Percentiles rank a stretch among this genome's conserved stretches.
Evolutionary conservation across 495 filamentous ascomycete genomes (phyloP).

Genomic region (Aspergillus ellipticus): DNA sequence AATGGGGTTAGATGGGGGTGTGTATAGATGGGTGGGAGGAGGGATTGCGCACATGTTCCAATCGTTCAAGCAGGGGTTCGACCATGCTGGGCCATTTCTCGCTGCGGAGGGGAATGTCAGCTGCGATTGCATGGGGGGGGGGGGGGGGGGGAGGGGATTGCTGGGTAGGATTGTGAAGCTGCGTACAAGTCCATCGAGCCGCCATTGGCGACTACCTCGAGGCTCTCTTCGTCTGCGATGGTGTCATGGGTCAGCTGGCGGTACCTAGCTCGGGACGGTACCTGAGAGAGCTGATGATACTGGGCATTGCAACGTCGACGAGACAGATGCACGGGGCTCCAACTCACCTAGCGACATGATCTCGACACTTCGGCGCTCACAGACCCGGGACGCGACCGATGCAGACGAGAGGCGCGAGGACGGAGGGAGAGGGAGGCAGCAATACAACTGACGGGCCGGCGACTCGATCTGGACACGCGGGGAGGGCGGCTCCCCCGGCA

Average conservation of each 20-base stretch:
- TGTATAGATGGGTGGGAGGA: not conserved
- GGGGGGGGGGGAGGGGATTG: too few relatives aligned
- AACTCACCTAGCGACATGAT: conserved; percentile 39
- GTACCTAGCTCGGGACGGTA: not conserved
- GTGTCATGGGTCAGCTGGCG: conserved; percentile 3
- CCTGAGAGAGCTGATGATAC: not conserved
- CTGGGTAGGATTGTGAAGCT: not conserved
- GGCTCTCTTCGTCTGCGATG: conserved; percentile 55
- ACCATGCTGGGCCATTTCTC: conserved; percentile 53
- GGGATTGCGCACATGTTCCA: conserved; percentile 46
- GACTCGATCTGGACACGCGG: conserved; percentile 4
- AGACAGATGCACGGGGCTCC: not conserved
- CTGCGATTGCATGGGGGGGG: conserved; percentile 9
- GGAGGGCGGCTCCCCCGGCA: conserved; percentile 10
- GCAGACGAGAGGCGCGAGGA: not conserved
- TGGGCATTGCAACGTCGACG: not conserved
- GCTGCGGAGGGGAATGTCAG: conserved; percentile 35
- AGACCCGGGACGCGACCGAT: not conserved
- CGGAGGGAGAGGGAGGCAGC: not conserved
- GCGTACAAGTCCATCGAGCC: conserved; percentile 67
- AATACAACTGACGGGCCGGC: not conserved
- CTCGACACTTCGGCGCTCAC: not conserved
- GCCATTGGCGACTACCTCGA: conserved; percentile 60
- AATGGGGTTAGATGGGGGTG: conserved; percentile 1
- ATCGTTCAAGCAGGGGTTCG: conserved; percentile 45